Evolutionary conservation across 2,329 filamentous ascomycete species (phyloP).

Genomic region (Trichophyton benhamiae): DNA sequence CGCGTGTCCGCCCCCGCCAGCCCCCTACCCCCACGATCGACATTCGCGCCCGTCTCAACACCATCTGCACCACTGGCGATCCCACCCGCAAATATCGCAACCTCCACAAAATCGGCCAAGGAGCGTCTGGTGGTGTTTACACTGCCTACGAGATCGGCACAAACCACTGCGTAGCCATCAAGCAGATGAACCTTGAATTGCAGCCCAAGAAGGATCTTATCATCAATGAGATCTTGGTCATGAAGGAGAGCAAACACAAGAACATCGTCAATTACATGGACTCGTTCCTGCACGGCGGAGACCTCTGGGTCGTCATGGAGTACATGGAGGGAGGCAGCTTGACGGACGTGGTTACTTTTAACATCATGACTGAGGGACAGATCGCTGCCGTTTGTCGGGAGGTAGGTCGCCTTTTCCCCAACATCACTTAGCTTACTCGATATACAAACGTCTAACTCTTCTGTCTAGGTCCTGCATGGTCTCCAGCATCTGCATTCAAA

Average conservation of each 20-base stretch:
- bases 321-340: conserved; percentile 98
- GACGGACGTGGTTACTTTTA: conserved; percentile 97
- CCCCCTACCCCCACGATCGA: conserved; percentile 72
- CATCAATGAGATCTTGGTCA: conserved; percentile 97
- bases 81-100: conserved; percentile 77
- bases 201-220: conserved; percentile 98
- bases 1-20: conserved; percentile 62
- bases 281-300: conserved; percentile 78
- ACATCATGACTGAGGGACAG: conserved; percentile 97
- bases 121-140: conserved; percentile 89
- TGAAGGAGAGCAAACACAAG: conserved; percentile 97
- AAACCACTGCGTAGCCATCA: conserved; percentile 89
- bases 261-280: conserved; percentile 99
- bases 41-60: conserved; percentile 68
- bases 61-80: conserved; percentile 82
- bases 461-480: conserved; percentile 59
- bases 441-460: conserved; percentile 11
- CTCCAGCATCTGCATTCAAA: conserved; percentile 94
- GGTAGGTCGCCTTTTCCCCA: conserved; percentile 29
- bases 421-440: too few relatives aligned
- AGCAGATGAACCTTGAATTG: conserved; percentile 98
- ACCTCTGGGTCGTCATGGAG: conserved; percentile 99
- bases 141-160: conserved; percentile 75
- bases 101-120: conserved; percentile 91
- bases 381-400: conserved; percentile 93